phyloP scores from a whole-genome alignment of 306 rosid species.

The Acmispon strigosus region DNA sequence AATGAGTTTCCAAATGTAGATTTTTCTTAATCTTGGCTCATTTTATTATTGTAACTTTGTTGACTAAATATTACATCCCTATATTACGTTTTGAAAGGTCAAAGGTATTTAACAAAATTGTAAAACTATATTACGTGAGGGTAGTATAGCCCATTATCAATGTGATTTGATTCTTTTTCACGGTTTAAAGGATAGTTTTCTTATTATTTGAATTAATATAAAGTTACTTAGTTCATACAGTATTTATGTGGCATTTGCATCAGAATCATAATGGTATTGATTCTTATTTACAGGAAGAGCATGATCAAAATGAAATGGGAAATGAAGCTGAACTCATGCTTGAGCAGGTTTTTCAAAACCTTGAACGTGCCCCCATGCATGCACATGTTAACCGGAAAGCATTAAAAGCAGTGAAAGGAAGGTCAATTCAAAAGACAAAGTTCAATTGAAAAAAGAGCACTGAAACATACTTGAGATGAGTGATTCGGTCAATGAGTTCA shows the following conservation, averaged over 20 bases:
- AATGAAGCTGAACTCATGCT: conserved; percentile 42
- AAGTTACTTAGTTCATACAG: not conserved
- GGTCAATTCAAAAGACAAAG: not conserved
- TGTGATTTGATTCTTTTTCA: not conserved
- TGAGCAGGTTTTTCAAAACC: conserved; percentile 61
- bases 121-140: not conserved
- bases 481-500: not conserved
- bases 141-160: not conserved
- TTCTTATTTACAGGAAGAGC: conserved; percentile 39
- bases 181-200: too few species aligned
- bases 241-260: not conserved
- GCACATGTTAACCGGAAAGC: not conserved
- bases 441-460: too few species aligned
- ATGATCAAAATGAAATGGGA: conserved; percentile 19
- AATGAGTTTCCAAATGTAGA: not conserved
- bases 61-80: not conserved
- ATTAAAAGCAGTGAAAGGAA: not conserved
- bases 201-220: not conserved
- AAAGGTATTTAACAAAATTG: not conserved
- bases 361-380: conserved; percentile 35
- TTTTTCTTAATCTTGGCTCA: not conserved
- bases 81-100: not conserved
- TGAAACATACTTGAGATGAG: not conserved
- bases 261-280: not conserved
- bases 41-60: not conserved